phyloP scores from a whole-genome alignment of 768 basidiomycete genomes.

The Myochromella boudieri region DNA sequence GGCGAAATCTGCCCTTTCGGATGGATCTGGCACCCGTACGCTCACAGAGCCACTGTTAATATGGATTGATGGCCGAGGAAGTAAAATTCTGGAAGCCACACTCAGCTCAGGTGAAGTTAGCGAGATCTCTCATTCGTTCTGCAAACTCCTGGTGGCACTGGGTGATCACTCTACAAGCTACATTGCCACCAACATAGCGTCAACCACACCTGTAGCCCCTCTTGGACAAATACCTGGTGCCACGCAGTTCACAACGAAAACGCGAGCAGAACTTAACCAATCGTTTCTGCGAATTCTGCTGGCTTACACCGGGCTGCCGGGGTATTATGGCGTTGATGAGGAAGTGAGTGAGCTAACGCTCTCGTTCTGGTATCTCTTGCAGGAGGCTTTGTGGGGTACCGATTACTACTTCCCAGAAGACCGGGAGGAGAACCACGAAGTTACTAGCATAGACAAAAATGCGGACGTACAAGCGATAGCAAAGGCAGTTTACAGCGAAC shows the following conservation, averaged over 20 bases:
- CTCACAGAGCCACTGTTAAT: constrained; percentile 85
- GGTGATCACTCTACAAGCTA: constrained; percentile 87
- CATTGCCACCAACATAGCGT: constrained; percentile 67
- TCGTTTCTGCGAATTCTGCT: constrained; percentile 70
- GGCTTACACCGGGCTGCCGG: constrained; percentile 69
- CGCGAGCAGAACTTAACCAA: constrained; percentile 58
- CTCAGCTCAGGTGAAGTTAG: constrained; percentile 42
- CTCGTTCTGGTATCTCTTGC: constrained; percentile 88
- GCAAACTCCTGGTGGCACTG: constrained; percentile 77
- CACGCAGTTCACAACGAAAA: constrained; percentile 20
- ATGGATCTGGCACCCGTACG: constrained; percentile 65
- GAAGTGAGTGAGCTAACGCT: constrained; percentile 87
- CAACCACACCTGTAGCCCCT: constrained; percentile 34
- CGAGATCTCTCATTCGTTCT: constrained; percentile 67
- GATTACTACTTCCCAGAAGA: constrained; percentile 46
- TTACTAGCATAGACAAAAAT: constrained; percentile 24
- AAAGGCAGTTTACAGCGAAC: constrained; percentile 75
- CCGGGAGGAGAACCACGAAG: constrained; percentile 3
- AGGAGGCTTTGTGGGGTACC: constrained; percentile 79
- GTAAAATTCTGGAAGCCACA: constrained; percentile 38
- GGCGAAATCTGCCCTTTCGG: constrained; percentile 67
- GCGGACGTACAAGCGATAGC: constrained; percentile 44
- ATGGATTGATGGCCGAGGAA: constrained; percentile 66
- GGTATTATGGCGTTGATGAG: constrained; percentile 81
- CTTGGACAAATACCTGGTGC: constrained; percentile 13